phyloP scores from a whole-genome alignment of 495 filamentous ascomycete species.

The Daldinia loculata region DNA sequence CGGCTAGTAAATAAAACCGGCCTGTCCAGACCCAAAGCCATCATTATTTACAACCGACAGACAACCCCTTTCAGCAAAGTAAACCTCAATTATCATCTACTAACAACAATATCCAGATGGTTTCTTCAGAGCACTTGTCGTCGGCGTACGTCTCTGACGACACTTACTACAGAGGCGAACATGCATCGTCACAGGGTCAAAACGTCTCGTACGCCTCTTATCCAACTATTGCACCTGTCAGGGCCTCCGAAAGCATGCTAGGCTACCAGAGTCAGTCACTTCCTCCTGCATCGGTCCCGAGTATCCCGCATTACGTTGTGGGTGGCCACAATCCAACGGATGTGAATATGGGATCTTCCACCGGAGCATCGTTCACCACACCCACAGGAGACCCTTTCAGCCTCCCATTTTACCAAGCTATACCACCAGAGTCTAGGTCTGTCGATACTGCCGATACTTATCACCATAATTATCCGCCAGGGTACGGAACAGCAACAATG shows the following conservation, averaged over 20 bases:
- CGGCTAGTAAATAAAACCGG: slow-evolving; percentile 30
- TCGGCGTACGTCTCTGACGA: slow-evolving; percentile 38
- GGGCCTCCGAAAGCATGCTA: slow-evolving; percentile 33
- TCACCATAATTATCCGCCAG: slow-evolving; percentile 35
- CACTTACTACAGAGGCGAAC: slow-evolving; percentile 35
- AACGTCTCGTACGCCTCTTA: slow-evolving; percentile 38
- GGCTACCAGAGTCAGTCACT: slow-evolving; percentile 38
- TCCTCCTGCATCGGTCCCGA: slow-evolving; percentile 32
- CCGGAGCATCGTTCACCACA: slow-evolving; percentile 34
- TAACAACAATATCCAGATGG: slow-evolving; percentile 36
- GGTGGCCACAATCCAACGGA: slow-evolving; percentile 35
- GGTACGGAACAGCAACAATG: slow-evolving; percentile 32
- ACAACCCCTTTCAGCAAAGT: neutral
- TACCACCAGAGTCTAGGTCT: slow-evolving; percentile 32
- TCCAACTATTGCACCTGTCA: slow-evolving; percentile 22
- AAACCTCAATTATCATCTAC: slow-evolving; percentile 7
- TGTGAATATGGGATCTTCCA: slow-evolving; percentile 36
- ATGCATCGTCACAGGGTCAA: slow-evolving; percentile 28
- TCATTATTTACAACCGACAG: neutral
- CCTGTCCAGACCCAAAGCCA: slow-evolving; percentile 6
- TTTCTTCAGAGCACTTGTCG: slow-evolving; percentile 36
- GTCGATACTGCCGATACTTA: slow-evolving; percentile 36
- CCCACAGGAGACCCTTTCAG: slow-evolving; percentile 36
- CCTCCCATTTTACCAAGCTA: slow-evolving; percentile 36
- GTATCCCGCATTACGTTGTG: slow-evolving; percentile 32